phyloP scores from a whole-genome alignment of 2,329 filamentous ascomycete genomes.

The Paracoccidioides lutzii region DNA sequence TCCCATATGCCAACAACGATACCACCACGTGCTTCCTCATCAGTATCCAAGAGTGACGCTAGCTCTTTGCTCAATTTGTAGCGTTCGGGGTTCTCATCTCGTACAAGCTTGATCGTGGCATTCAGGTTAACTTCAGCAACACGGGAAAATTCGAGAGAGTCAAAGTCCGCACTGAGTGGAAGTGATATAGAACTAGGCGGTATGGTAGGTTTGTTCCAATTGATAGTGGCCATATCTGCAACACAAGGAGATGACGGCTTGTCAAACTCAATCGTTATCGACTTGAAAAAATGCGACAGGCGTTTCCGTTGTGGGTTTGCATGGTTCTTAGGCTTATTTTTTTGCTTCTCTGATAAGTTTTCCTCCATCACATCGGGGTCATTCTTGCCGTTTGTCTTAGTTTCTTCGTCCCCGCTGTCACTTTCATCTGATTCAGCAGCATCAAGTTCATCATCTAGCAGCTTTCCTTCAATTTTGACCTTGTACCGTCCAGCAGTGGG shows the following conservation, averaged over 20 bases:
- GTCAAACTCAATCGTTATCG: conserved; percentile 40
- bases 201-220: conserved; percentile 71
- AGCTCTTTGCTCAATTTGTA: conserved; percentile 68
- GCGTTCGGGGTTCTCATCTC: conserved; percentile 75
- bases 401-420: conserved; percentile 33
- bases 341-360: conserved; percentile 32
- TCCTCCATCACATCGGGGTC: conserved; percentile 50
- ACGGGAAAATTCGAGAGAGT: conserved; percentile 81
- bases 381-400: conserved; percentile 25
- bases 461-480: conserved; percentile 79
- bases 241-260: conserved; percentile 28
- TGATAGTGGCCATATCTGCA: conserved; percentile 42
- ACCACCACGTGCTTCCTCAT: conserved; percentile 75
- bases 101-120: conserved; percentile 71
- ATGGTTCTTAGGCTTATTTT: conserved; percentile 16
- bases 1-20: conserved; percentile 90
- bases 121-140: conserved; percentile 88
- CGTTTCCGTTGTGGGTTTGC: conserved; percentile 24
- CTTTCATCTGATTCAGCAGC: conserved; percentile 39
- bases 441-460: conserved; percentile 56
- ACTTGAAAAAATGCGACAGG: conserved; percentile 40
- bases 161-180: conserved; percentile 66
- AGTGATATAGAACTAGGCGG: conserved; percentile 38
- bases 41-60: conserved; percentile 71
- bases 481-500: conserved; percentile 44